phyloP scores from a whole-genome alignment of 2,329 filamentous ascomycete genomes.

The Aspergillus floridensis region DNA sequence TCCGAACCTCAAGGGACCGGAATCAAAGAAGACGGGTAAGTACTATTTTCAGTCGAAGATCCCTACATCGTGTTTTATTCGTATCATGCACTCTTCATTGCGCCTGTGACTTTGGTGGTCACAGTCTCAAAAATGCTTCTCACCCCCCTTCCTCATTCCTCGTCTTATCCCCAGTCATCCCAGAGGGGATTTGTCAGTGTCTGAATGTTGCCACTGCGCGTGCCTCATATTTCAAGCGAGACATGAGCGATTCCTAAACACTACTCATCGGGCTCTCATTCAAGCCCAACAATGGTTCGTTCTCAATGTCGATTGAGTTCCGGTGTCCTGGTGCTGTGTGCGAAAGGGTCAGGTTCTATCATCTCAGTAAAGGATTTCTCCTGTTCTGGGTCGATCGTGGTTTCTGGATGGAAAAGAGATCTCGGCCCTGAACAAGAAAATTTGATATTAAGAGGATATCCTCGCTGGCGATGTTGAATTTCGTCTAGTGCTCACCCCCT shows the following conservation, averaged over 20 bases:
- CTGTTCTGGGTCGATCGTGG: slow-evolving; percentile 10
- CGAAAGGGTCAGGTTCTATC: slow-evolving; percentile 10
- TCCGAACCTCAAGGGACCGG: slow-evolving; percentile 40
- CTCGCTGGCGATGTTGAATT: slow-evolving; percentile 11
- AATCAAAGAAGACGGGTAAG: slow-evolving; percentile 93
- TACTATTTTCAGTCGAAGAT: slow-evolving; percentile 26
- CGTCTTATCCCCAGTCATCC: neutral
- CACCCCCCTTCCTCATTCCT: no score
- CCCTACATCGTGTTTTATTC: slow-evolving; percentile 19
- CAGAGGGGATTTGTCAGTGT: neutral
- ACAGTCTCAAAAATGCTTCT: neutral
- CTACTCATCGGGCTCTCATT: slow-evolving; percentile 1
- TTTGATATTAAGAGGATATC: slow-evolving; percentile 7
- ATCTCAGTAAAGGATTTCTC: slow-evolving; percentile 13
- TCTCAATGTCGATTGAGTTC: slow-evolving; percentile 7
- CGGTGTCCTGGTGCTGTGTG: slow-evolving; percentile 10
- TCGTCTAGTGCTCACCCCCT: slow-evolving; percentile 9
- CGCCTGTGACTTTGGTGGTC: neutral
- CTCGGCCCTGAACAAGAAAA: slow-evolving; percentile 8
- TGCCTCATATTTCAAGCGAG: neutral
- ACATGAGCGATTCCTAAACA: neutral
- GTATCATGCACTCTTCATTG: neutral
- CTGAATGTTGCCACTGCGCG: neutral
- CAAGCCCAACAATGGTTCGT: slow-evolving; percentile 15
- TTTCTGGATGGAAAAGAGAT: slow-evolving; percentile 14